phyloP scores from a whole-genome alignment of 2,329 filamentous ascomycete species.

The Ophiocordyceps camponoti-floridani region DNA sequence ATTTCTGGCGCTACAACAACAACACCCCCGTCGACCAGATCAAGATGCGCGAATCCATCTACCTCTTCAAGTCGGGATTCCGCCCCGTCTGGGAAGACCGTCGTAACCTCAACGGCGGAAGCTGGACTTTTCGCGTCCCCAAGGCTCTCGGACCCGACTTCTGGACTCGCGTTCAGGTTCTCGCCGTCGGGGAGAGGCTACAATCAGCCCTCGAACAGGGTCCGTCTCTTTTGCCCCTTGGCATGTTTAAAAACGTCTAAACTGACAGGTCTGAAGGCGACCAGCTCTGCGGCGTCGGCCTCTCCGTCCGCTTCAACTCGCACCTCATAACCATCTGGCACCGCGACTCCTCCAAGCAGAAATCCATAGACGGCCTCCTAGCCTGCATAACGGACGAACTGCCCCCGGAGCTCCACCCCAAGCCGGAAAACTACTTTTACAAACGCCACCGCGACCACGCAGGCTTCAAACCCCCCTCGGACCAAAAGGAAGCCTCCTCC shows the following conservation, averaged over 20 bases:
- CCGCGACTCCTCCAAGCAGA: slow-evolving; percentile 64
- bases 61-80: slow-evolving; percentile 65
- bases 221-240: slow-evolving; percentile 11
- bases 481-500: slow-evolving; percentile 20
- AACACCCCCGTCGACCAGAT: slow-evolving; percentile 62
- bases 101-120: slow-evolving; percentile 69
- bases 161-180: slow-evolving; percentile 66
- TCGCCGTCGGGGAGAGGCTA: slow-evolving; percentile 69
- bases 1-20: slow-evolving; percentile 72
- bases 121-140: slow-evolving; percentile 81
- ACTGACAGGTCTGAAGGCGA: slow-evolving; percentile 32
- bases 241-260: too few relatives aligned
- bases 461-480: slow-evolving; percentile 42
- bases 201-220: slow-evolving; percentile 55
- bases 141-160: slow-evolving; percentile 57
- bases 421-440: slow-evolving; percentile 60
- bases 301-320: slow-evolving; percentile 76
- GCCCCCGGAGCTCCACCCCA: slow-evolving; percentile 53
- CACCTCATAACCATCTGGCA: slow-evolving; percentile 89
- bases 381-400: slow-evolving; percentile 57
- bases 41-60: slow-evolving; percentile 60
- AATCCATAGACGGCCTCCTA: slow-evolving; percentile 59
- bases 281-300: slow-evolving; percentile 77
- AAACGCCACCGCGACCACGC: slow-evolving; percentile 81
- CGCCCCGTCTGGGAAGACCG: slow-evolving; percentile 71